Conservation (phyloP, 1,284 basidiomycete genomes). For the Clitocybe nebularis region DNA sequence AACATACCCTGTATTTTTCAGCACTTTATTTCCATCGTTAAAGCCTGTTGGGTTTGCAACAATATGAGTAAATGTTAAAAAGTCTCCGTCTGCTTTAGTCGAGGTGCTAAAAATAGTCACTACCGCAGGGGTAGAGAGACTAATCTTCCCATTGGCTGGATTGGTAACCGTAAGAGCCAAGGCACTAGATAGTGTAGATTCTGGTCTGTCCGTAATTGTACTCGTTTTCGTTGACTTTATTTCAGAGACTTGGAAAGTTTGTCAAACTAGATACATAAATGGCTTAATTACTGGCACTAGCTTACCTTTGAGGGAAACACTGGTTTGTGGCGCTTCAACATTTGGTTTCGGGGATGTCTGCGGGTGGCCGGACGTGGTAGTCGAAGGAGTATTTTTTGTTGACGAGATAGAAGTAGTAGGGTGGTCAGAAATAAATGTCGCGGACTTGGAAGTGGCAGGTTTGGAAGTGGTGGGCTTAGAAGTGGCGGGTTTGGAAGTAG, state of each 20-base stretch:
- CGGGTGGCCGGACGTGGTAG: neutral
- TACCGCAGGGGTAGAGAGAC: constrained; percentile 37
- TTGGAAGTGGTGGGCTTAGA: constrained; percentile 2
- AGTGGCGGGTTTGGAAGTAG: constrained; percentile 4
- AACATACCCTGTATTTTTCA: constrained; percentile 18
- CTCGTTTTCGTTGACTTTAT: constrained; percentile 31
- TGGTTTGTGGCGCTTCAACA: neutral
- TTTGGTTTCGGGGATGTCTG: neutral
- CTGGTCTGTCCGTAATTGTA: constrained; percentile 40
- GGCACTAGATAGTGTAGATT: constrained; percentile 40
- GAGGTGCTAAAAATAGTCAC: constrained; percentile 45
- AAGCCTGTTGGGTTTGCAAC: constrained; percentile 42
- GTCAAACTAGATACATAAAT: too few relatives aligned
- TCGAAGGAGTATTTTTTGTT: neutral
- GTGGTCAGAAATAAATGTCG: neutral
- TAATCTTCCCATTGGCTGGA: constrained; percentile 28
- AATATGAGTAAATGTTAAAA: constrained; percentile 44
- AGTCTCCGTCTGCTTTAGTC: constrained; percentile 36
- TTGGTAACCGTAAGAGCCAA: constrained; percentile 39
- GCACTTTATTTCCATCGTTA: constrained; percentile 17
- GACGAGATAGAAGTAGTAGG: constrained; percentile 1
- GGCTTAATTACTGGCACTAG: too few relatives aligned
- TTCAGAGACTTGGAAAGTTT: too few relatives aligned
- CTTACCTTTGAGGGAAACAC: too few relatives aligned
- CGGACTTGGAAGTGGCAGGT: too few relatives aligned